Conservation (phyloP, 2,329 filamentous ascomycete genomes). For the Pyrenophora teres region DNA sequence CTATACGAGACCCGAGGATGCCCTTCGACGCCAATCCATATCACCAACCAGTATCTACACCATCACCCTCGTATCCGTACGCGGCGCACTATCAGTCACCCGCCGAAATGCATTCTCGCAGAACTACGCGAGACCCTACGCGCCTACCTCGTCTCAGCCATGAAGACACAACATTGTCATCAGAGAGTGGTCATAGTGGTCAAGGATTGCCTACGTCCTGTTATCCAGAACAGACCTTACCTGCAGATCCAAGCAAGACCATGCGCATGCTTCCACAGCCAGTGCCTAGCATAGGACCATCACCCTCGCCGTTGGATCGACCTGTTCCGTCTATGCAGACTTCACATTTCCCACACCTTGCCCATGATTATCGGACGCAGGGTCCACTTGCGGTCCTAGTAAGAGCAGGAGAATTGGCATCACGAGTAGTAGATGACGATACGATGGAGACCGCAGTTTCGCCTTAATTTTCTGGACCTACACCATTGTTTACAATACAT, state of each 20-base stretch:
- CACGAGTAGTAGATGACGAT: conserved; percentile 41
- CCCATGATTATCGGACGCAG: conserved; percentile 38
- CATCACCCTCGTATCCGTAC: conserved; percentile 25
- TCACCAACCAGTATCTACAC: conserved; percentile 26
- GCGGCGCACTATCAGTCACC: conserved; percentile 27
- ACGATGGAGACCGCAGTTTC: conserved; percentile 27
- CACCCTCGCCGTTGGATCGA: conserved; percentile 40
- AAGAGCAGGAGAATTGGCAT: conserved; percentile 45
- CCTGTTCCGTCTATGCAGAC: conserved; percentile 19
- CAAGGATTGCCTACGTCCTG: conserved; percentile 19
- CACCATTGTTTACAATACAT: conserved; percentile 1
- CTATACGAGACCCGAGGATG: conserved; percentile 28
- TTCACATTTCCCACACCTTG: conserved; percentile 25
- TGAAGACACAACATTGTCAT: conserved; percentile 49
- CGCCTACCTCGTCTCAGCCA: conserved; percentile 44
- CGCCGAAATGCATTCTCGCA: conserved; percentile 38
- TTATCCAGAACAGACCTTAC: conserved; percentile 22
- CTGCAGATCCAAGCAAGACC: conserved; percentile 40
- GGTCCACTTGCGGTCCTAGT: conserved; percentile 45
- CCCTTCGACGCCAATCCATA: conserved; percentile 25
- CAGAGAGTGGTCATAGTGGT: conserved; percentile 40
- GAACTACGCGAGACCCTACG: conserved; percentile 35
- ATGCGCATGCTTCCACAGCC: conserved; percentile 47
- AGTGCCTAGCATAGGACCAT: conserved; percentile 36
- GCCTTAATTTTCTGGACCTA: conserved; percentile 21